A percentile compares a stretch with the other conserved stretches of the same genome.
phyloP scores from a whole-genome alignment of 1,139 yeast species.

The Pichia sp. region DNA sequence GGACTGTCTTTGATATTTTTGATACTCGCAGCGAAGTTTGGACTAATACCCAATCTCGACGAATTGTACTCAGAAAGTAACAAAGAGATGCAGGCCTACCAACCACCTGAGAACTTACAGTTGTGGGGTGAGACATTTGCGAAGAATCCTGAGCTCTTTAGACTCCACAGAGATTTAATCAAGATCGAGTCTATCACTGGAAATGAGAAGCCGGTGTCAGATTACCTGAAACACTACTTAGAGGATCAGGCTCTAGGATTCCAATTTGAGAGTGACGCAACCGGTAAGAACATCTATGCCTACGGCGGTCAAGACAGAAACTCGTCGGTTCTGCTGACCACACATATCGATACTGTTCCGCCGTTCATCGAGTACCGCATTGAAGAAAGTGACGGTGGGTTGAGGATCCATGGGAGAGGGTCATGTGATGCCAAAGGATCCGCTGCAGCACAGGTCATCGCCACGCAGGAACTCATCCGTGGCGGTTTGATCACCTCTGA shows the following conservation, averaged over 20 bases:
- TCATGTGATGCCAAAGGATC: slow-evolving; percentile 66
- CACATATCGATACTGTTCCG: slow-evolving; percentile 73
- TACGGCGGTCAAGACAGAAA: slow-evolving; percentile 45
- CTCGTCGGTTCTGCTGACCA: slow-evolving; percentile 51
- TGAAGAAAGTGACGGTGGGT: slow-evolving; percentile 35
- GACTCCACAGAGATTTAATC: slow-evolving; percentile 28
- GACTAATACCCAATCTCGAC: too few species aligned
- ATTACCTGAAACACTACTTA: slow-evolving; percentile 23
- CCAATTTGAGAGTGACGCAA: slow-evolving; percentile 40
- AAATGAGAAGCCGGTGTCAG: slow-evolving; percentile 27
- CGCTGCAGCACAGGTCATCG: slow-evolving; percentile 58
- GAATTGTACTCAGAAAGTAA: too few species aligned
- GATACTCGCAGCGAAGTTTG: too few species aligned
- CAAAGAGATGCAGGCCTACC: too few species aligned
- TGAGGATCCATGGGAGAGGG: slow-evolving; percentile 60
- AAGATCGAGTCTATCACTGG: slow-evolving; percentile 25
- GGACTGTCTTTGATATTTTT: too few species aligned
- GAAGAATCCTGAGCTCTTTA: slow-evolving; percentile 23
- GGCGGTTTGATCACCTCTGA: slow-evolving; percentile 43
- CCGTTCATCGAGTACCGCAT: slow-evolving; percentile 54
- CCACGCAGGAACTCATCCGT: slow-evolving; percentile 44
- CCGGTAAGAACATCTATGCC: slow-evolving; percentile 55
- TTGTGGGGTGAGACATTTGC: too few species aligned
- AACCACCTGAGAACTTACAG: too few species aligned
- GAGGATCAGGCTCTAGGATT: slow-evolving; percentile 19